These are phyloP conservation scores for Austroboletus festivus DNA, from an alignment of 768 basidiomycete genomes.

Conservation along the genomic window DNA sequence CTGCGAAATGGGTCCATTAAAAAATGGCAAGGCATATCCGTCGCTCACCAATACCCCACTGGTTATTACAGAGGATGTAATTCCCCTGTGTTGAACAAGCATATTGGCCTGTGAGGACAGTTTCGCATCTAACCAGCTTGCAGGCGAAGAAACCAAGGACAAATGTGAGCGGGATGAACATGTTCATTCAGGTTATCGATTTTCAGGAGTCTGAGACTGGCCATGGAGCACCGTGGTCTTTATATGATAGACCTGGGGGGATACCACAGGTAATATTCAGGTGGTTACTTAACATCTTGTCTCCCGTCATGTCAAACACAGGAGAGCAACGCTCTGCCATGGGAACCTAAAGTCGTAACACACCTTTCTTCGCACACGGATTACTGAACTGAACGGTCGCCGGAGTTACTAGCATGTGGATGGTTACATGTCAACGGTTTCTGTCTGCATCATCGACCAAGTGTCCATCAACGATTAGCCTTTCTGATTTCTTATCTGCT, in stretches of 20 bases:
- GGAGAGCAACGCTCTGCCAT: background rate
- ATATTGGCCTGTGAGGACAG: conserved; percentile 39
- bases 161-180: conserved; percentile 15
- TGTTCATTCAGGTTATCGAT: conserved; percentile 1
- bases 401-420: background rate
- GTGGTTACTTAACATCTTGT: background rate
- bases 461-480: background rate
- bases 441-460: background rate
- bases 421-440: conserved; percentile 5
- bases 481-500: background rate
- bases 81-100: conserved; percentile 45
- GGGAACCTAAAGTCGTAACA: background rate
- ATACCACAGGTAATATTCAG: background rate
- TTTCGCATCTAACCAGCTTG: conserved; percentile 5
- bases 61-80: conserved; percentile 55
- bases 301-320: background rate
- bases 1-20: conserved; percentile 21
- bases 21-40: background rate
- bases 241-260: conserved; percentile 1
- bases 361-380: conserved; percentile 5
- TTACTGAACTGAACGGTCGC: background rate
- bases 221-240: background rate
- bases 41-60: conserved; percentile 46
- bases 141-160: conserved; percentile 6
- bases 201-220: background rate